Conservation (phyloP, 306 rosid genomes). For the Erythrophleum fordii region DNA sequence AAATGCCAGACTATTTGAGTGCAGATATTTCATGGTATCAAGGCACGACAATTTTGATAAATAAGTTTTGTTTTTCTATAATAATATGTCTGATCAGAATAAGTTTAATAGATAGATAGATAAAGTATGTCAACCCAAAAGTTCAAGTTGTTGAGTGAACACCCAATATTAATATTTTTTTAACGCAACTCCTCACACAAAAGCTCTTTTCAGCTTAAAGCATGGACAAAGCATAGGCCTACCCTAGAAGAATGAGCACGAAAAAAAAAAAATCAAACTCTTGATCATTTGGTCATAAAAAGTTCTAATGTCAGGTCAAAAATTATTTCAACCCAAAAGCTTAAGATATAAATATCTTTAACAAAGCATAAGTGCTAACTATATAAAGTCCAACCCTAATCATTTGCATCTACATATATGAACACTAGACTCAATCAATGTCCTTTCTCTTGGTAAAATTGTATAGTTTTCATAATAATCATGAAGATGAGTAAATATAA, state of each 20-base stretch:
- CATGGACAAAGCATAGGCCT: not conserved
- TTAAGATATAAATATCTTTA: not conserved
- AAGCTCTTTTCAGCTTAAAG: not conserved
- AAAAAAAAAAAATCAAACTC: not conserved
- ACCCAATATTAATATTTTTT: not conserved
- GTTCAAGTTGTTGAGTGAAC: not conserved
- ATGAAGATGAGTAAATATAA: conserved; percentile 8
- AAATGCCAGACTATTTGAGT: conserved; percentile 33
- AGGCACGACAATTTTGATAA: conserved; percentile 3
- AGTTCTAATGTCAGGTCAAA: not conserved
- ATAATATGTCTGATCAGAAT: conserved; percentile 15
- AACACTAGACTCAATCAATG: conserved; percentile 10
- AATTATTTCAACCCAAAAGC: not conserved
- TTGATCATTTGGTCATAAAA: not conserved
- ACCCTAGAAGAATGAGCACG: not conserved
- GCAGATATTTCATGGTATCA: conserved; percentile 27
- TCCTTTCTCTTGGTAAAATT: not conserved
- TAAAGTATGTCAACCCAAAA: conserved; percentile 11
- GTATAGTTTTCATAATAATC: not conserved
- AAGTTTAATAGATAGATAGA: conserved; percentile 22
- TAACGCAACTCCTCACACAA: not conserved
- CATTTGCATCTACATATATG: not conserved
- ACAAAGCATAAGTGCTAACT: conserved; percentile 14
- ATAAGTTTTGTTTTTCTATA: conserved; percentile 11
- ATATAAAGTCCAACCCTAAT: not conserved